Evolutionary conservation across 495 filamentous ascomycete genomes (phyloP), one percentile per base, ranked within the genome.

Genomic region (Xylaria venustula): DNA sequence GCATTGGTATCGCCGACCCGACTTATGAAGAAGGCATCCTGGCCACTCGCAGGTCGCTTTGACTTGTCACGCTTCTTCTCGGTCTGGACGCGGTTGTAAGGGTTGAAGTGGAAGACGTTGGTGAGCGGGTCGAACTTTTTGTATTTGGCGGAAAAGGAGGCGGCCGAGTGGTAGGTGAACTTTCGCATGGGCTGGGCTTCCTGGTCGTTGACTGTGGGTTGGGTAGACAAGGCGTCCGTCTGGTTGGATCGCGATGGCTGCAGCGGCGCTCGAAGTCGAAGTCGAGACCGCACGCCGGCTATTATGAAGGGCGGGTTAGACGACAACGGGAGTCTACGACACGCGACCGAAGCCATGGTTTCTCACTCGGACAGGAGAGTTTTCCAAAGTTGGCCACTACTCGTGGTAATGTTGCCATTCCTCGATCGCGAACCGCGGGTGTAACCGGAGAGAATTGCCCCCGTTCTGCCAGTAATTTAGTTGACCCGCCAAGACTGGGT

Each of bases 1-100:
- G 74, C 75, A 14, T 74, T 83, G 51, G 75, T 81, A 45, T 88
- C 85, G 40, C 77, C 78, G 28, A 96, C 76, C 11, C 83, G 84
- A 65, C 88, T 90, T 37, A 94, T 86, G 75, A 99, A 98, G 73
- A 97, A 98, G 32, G 95, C 90, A 83, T 99, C 94, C 71, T 98
- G 92, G 11, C 94, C 94, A 50, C 88, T 91, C 48, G 87, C 87
- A 11, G 88, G 87, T n/a, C 90, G 81, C 53, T 76, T 77, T 54
- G 76, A 76, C 72, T 79, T 86, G 60, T 74, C 75, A 50, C 71
- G 73, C 62, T 71, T 77, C 60, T 67, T 82, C 59, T 77, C 83
- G 61, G 71, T 84, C 64, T 68, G 81, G 62, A 81, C 85, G 60
- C 71, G 78, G 65, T 81, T 78, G 59, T 82, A 81, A 30, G 88